Conservation (phyloP, 805 yeast species). For the Pichia pseudocactophila region DNA sequence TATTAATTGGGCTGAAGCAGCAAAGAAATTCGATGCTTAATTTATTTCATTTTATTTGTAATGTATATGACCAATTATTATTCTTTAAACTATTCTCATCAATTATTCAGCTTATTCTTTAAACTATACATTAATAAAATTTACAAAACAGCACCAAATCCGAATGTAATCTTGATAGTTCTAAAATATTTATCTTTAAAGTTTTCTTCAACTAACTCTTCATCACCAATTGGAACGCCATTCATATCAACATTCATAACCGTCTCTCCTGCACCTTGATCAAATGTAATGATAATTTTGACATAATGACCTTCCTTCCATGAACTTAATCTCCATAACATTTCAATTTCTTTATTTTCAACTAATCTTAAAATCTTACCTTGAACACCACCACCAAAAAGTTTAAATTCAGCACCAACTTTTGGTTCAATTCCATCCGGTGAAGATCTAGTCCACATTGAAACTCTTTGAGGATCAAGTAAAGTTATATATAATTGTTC, state of each 20-base stretch:
- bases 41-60: background rate
- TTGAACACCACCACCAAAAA: slow-evolving; percentile 82
- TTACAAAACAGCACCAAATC: slow-evolving; percentile 86
- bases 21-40: slow-evolving; percentile 48
- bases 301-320: slow-evolving; percentile 89
- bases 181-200: slow-evolving; percentile 85
- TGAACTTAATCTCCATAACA: slow-evolving; percentile 79
- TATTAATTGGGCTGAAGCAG: slow-evolving; percentile 89
- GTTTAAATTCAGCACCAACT: slow-evolving; percentile 53
- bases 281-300: slow-evolving; percentile 51
- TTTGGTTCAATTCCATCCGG: slow-evolving; percentile 45
- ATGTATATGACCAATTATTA: background rate
- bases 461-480: slow-evolving; percentile 64
- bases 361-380: slow-evolving; percentile 59
- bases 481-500: slow-evolving; percentile 76
- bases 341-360: slow-evolving; percentile 50
- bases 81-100: background rate
- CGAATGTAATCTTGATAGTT: slow-evolving; percentile 85
- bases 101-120: background rate
- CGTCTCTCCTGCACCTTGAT: slow-evolving; percentile 80
- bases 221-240: slow-evolving; percentile 94
- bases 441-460: slow-evolving; percentile 84
- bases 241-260: slow-evolving; percentile 66
- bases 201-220: slow-evolving; percentile 74
- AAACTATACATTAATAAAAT: too few species aligned